Evolutionary conservation across 2,329 filamentous ascomycete genomes (phyloP), one percentile per base, ranked within the genome.

Genomic region (Clonostachys chloroleuca): DNA sequence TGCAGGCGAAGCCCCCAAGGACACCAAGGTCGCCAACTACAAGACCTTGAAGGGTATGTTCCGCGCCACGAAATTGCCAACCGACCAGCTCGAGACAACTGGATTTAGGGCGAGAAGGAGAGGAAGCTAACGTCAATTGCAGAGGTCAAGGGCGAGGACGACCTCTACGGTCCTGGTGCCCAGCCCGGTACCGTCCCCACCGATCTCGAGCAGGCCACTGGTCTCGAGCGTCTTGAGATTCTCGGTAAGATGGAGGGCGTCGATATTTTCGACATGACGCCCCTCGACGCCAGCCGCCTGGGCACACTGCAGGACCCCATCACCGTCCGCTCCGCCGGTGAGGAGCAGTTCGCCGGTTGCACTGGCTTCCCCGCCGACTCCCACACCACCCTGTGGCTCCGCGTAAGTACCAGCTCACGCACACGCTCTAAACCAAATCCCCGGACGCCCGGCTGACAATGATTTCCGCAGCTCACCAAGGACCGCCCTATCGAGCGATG

Each of bases 231-330:
- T 83, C 83, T 99, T 60, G 94, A 99, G 75, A 94, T 99, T 64
- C 80, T 99, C 68, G 94, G 94, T 74, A 99, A 99, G 84, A 96
- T 97, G 87, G 90, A 97, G 80, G 92, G 94, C 57, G 78, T 96
- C 62, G 94, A 99, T 67, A 79, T 97, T 68, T 99, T 99, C 77
- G 92, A 99, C 76, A 96, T 97, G 94, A 86, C 84, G 72, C 94
- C 94, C 54, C 83, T 99, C 60, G 94, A 97, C 69, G 80, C 92
- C 54, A 94, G 87, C 69, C 86, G 94, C 66, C 82, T 81, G 72
- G 92, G 92, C 89, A 97, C 94, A 51, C 70, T 96, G 63, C 81
- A 95, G 55, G 78, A 96, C 74, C 94, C 94, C 59, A 95, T 99
- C 66, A 64, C 86, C 48, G 91, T 99, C 69, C 87, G 86, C 74